Conservation (phyloP, 768 basidiomycete genomes). For the Cyclocybe aegerita region DNA sequence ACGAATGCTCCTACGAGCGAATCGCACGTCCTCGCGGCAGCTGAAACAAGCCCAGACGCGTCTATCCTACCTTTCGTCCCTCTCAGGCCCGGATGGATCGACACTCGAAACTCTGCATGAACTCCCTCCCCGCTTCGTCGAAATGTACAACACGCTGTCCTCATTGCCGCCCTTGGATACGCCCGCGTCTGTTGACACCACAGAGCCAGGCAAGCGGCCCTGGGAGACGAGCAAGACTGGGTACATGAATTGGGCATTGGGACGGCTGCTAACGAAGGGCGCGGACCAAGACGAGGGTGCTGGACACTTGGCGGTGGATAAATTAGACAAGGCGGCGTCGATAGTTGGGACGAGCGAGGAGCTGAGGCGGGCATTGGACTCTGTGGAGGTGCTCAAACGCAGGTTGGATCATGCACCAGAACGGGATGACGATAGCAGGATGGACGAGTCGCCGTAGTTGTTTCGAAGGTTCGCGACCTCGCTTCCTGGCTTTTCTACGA, state of each 20-base stretch:
- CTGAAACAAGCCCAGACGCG: constrained; percentile 46
- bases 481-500: too few species aligned
- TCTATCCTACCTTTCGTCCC: constrained; percentile 40
- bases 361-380: constrained; percentile 26
- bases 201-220: constrained; percentile 64
- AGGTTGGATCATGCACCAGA: constrained; percentile 1
- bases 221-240: constrained; percentile 79
- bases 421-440: constrained; percentile 3
- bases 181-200: constrained; percentile 34
- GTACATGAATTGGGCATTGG: constrained; percentile 77
- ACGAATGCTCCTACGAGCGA: constrained; percentile 52
- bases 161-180: constrained; percentile 48
- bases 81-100: constrained; percentile 20
- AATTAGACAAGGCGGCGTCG: constrained; percentile 3
- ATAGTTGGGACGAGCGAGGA: constrained; percentile 25
- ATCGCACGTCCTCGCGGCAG: constrained; percentile 45
- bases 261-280: constrained; percentile 39
- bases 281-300: constrained; percentile 19
- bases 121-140: constrained; percentile 39
- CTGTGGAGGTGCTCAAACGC: constrained; percentile 8
- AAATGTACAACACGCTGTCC: constrained; percentile 47
- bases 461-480: too few species aligned
- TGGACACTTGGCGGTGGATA: constrained; percentile 15
- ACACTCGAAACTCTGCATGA: constrained; percentile 36
- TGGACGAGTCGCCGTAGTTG: constrained; percentile 4